Conservation (phyloP, 352 stramenopile genomes). For the Globisporangium megalacanthum region DNA sequence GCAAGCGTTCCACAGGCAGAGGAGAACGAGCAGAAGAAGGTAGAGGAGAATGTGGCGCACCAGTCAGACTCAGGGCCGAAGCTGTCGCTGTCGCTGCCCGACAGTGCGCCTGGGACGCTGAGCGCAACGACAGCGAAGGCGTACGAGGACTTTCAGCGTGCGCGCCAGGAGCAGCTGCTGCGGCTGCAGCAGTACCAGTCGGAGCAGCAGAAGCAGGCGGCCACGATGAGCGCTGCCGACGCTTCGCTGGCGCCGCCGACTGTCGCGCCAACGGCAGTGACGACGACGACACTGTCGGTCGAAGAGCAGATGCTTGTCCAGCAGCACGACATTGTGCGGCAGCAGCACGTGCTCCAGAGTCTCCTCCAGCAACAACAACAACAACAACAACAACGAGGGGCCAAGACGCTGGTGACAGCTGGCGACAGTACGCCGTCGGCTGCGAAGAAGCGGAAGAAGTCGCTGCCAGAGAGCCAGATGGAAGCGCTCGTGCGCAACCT, state of each 20-base stretch:
- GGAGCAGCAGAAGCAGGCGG: constrained; percentile 12
- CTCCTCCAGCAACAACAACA: constrained; percentile 21
- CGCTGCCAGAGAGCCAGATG: constrained; percentile 47
- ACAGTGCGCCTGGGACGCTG: not conserved
- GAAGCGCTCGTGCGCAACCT: constrained; percentile 52
- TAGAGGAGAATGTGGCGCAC: constrained; percentile 16
- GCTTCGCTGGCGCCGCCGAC: not conserved
- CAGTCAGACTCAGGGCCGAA: not conserved
- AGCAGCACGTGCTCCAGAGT: constrained; percentile 37
- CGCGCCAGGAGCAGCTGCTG: constrained; percentile 42
- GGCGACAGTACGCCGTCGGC: not conserved
- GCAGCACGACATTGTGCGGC: constrained; percentile 41
- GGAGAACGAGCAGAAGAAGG: constrained; percentile 8
- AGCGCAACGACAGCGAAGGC: not conserved
- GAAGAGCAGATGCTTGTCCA: constrained; percentile 31
- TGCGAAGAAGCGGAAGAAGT: constrained; percentile 36
- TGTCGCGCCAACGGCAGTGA: not conserved
- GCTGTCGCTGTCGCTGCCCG: not conserved
- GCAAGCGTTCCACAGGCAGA: not conserved
- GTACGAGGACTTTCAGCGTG: constrained; percentile 38
- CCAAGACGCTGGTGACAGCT: constrained; percentile 9
- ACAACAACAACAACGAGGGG: constrained; percentile 11
- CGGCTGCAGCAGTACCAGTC: constrained; percentile 30
- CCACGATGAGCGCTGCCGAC: too few relatives aligned
- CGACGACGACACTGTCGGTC: constrained; percentile 7